Base-by-base conservation (phyloP, 768 basidiomycete species). In the Termitomyces sp. region DNA sequence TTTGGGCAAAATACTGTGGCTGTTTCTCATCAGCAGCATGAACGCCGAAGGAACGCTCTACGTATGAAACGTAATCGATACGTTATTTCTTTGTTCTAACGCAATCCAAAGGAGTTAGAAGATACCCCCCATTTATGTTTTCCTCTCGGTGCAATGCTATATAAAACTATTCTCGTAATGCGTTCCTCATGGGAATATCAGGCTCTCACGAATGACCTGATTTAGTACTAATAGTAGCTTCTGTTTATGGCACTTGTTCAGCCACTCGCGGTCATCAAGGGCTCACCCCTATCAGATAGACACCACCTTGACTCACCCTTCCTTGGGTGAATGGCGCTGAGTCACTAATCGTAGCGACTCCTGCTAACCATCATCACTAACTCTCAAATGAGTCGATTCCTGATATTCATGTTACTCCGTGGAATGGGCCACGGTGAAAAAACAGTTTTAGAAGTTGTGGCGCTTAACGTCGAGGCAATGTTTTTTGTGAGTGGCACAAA, bases 1-100 rank as follows among this genome's bases (percentile, higher is more conserved):
- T 69, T 51, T 69, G 68, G 68, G 60, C 67, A 33, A 69, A 69
- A 56, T 69, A 68, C 34, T 71, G 69, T 39, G 65, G 68, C 22
- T 69, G 68, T 59, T 62, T 69, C 51, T 51, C 61, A 33, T 62
- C 60, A 39, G 63, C 33, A 30, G 54, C 34, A 27, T 56, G 34
- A 56, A 20, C 15, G 2, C 18, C n/a, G n/a, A 33, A 50, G 24
- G 13, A 15, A 18, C 18, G 8, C 18, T 6, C 9, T n/a, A 50
- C 30, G 11, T 18, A 50, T 20, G n/a, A n/a, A n/a, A n/a, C n/a
- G n/a, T n/a, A n/a, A n/a, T 3, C 6, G 16, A 47, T 7, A 48
- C 31, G 7, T 31, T 9, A 27, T 2, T 16, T 48, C 37, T 46
- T n/a, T 46, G 24, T 27, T 31, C 30, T 50, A 33, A 31, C 4